A percentile compares a stretch with the other conserved stretches of the same genome.
Evolutionary conservation across 2,329 filamentous ascomycete genomes (phyloP).

Genomic region (Botrytis fragariae): DNA sequence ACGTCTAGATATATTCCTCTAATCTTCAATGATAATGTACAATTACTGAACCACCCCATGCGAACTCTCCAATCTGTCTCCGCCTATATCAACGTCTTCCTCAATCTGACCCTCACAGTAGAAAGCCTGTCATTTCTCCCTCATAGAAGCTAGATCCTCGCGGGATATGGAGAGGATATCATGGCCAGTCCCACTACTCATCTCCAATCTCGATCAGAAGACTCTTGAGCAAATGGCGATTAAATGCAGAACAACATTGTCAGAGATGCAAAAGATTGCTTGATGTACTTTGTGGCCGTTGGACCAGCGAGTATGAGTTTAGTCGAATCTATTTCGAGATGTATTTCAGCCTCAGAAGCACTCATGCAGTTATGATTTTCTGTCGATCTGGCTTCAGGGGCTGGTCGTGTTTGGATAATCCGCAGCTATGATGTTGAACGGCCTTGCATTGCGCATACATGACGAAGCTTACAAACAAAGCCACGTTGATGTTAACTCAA

Average conservation of each 20-base stretch:
- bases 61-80: constrained; percentile 1
- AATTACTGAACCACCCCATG: neutral
- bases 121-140: neutral
- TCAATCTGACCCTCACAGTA: neutral
- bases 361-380: neutral
- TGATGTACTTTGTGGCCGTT: neutral
- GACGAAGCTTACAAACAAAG: neutral
- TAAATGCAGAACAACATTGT: neutral
- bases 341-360: constrained; percentile 1
- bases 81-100: neutral
- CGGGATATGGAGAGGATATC: neutral
- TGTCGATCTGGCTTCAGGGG: neutral
- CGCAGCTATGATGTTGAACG: neutral
- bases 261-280: neutral
- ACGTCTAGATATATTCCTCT: constrained; percentile 11
- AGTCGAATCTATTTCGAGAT: neutral
- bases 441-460: neutral
- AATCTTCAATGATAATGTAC: constrained; percentile 22
- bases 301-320: neutral
- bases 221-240: neutral
- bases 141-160: neutral
- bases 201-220: neutral
- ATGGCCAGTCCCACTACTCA: neutral
- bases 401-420: neutral
- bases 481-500: neutral